A percentile compares a stretch with the other conserved stretches of the same genome.
phyloP scores from a whole-genome alignment of 2,329 filamentous ascomycete genomes.

The Colletotrichum horii region DNA sequence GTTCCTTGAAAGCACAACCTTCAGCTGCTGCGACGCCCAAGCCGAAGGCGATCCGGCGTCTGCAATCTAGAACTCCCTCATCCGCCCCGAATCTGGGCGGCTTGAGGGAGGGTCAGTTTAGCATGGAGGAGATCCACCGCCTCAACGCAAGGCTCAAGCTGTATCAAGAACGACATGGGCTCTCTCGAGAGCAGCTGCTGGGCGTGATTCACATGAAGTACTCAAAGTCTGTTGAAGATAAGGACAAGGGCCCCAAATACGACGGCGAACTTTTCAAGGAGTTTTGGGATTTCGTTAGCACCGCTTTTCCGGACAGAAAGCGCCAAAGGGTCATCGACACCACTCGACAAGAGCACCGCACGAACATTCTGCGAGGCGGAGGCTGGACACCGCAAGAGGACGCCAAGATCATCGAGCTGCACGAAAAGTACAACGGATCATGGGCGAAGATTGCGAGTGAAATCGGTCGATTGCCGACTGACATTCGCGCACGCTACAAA shows the following conservation, averaged over 20 bases:
- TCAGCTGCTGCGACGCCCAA: not conserved
- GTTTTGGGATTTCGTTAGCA: slow-evolving; percentile 56
- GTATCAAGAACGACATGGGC: slow-evolving; percentile 41
- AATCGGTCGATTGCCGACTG: slow-evolving; percentile 68
- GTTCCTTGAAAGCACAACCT: not conserved
- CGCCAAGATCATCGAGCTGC: slow-evolving; percentile 51
- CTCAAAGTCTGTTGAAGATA: slow-evolving; percentile 29
- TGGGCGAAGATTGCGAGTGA: slow-evolving; percentile 68
- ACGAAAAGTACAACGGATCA: slow-evolving; percentile 54
- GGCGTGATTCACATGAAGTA: slow-evolving; percentile 39
- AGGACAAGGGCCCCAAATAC: slow-evolving; percentile 29
- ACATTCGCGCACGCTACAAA: slow-evolving; percentile 73
- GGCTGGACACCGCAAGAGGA: slow-evolving; percentile 66
- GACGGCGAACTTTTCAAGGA: slow-evolving; percentile 40
- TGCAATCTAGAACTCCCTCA: not conserved
- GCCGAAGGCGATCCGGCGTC: not conserved
- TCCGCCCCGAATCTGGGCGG: not conserved
- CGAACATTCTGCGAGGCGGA: slow-evolving; percentile 62
- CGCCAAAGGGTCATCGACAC: slow-evolving; percentile 60
- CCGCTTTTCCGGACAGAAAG: slow-evolving; percentile 54
- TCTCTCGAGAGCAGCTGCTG: slow-evolving; percentile 53
- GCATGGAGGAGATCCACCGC: slow-evolving; percentile 39
- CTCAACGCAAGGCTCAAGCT: slow-evolving; percentile 36
- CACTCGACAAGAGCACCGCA: slow-evolving; percentile 69
- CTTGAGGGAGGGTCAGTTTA: slow-evolving; percentile 43